Conservation (phyloP, 306 rosid species). For the Lotus japonicus region DNA sequence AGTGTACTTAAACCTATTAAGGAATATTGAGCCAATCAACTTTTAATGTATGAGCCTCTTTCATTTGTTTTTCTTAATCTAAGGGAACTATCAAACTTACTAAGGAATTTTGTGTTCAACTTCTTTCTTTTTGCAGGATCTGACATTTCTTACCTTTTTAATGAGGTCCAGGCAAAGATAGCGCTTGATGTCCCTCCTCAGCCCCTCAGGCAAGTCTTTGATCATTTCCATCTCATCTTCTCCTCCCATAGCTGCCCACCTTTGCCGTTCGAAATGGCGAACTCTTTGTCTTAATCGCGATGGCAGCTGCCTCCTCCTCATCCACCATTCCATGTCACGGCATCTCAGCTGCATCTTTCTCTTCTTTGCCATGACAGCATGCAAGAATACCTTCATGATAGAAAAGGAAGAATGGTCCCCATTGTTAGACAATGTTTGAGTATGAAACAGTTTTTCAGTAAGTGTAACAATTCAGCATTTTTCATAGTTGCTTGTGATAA, state of each 20-base stretch:
- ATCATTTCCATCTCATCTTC: constrained; percentile 89
- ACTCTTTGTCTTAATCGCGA: constrained; percentile 75
- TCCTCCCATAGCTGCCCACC: constrained; percentile 91
- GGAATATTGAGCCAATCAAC: neutral
- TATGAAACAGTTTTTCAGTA: neutral
- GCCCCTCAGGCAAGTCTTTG: constrained; percentile 94
- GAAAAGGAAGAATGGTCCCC: constrained; percentile 9
- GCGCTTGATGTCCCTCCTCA: constrained; percentile 91
- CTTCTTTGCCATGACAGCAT: constrained; percentile 93
- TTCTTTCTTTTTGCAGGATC: neutral
- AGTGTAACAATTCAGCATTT: neutral
- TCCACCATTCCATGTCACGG: constrained; percentile 99
- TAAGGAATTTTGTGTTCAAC: neutral
- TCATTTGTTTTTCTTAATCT: neutral
- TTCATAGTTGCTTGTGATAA: neutral
- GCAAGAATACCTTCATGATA: constrained; percentile 67
- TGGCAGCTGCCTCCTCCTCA: constrained; percentile 89
- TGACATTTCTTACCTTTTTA: constrained; percentile 43
- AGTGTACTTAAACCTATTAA: neutral
- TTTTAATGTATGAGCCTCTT: neutral
- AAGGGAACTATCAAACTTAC: neutral
- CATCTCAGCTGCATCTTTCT: constrained; percentile 93
- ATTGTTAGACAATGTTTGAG: constrained; percentile 14
- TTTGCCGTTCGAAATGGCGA: constrained; percentile 85
- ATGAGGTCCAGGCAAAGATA: constrained; percentile 82